Conservation (phyloP, 176 grass and related monocot species). For the Bromus sterilis region DNA sequence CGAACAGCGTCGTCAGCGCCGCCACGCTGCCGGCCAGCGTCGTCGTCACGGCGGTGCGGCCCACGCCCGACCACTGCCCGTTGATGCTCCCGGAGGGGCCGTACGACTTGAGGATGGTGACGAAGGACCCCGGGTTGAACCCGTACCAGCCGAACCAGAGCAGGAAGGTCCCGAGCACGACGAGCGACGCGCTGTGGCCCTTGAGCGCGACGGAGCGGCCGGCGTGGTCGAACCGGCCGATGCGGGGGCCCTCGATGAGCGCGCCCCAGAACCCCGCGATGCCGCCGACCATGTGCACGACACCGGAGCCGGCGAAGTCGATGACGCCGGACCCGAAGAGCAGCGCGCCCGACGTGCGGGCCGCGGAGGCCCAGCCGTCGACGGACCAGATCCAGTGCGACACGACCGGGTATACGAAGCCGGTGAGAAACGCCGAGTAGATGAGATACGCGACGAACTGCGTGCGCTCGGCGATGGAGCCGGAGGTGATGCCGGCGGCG, state of each 20-base stretch:
- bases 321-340: slow-evolving; percentile 86
- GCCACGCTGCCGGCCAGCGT: slow-evolving; percentile 83
- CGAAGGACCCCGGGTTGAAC: slow-evolving; percentile 91
- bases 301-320: slow-evolving; percentile 93
- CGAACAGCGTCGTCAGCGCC: slow-evolving; percentile 86
- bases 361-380: slow-evolving; percentile 74
- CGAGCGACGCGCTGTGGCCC: slow-evolving; percentile 87
- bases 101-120: slow-evolving; percentile 68
- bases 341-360: slow-evolving; percentile 32
- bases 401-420: slow-evolving; percentile 81
- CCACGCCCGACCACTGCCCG: slow-evolving; percentile 93
- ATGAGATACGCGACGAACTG: slow-evolving; percentile 93
- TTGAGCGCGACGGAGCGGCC: slow-evolving; percentile 71
- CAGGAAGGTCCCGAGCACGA: slow-evolving; percentile 85
- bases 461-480: slow-evolving; percentile 86
- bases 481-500: slow-evolving; percentile 93
- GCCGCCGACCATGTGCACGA: slow-evolving; percentile 94
- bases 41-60: slow-evolving; percentile 86
- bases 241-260: slow-evolving; percentile 81
- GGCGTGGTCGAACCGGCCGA: slow-evolving; percentile 68
- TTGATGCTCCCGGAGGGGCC: slow-evolving; percentile 54
- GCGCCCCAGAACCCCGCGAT: slow-evolving; percentile 92
- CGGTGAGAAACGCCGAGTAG: slow-evolving; percentile 92
- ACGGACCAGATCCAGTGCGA: slow-evolving; percentile 93
- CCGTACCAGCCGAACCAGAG: slow-evolving; percentile 98